phyloP scores from a whole-genome alignment of 2,329 filamentous ascomycete species.

The Rhexocercosporidium sp. region DNA sequence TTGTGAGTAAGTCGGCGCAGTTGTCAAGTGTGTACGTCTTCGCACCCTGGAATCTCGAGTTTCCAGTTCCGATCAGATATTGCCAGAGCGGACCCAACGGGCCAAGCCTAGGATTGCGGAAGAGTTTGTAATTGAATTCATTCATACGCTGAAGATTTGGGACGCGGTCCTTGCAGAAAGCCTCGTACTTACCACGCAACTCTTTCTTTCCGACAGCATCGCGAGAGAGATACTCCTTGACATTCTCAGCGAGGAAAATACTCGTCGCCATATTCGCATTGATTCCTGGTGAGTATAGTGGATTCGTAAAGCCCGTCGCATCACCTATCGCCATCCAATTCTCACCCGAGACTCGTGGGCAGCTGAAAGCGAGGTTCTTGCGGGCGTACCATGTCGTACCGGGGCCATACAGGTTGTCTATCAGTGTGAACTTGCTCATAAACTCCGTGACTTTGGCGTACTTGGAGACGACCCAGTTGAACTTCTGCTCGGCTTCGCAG shows the following conservation, averaged over 20 bases:
- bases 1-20: conserved; percentile 26
- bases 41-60: conserved; percentile 20
- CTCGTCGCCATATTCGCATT: conserved; percentile 29
- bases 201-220: background rate
- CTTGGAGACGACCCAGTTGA: conserved; percentile 35
- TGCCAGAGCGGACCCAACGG: conserved; percentile 35
- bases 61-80: conserved; percentile 31
- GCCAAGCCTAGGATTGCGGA: conserved; percentile 31
- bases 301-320: conserved; percentile 40
- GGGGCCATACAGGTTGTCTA: conserved; percentile 34
- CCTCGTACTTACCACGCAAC: conserved; percentile 25
- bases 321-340: conserved; percentile 41
- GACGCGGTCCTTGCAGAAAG: conserved; percentile 28
- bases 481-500: conserved; percentile 37
- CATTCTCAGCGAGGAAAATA: conserved; percentile 25
- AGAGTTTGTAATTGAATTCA: conserved; percentile 34
- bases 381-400: conserved; percentile 36
- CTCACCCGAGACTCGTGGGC: conserved; percentile 35
- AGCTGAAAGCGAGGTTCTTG: conserved; percentile 30
- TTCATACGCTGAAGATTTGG: conserved; percentile 35
- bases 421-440: conserved; percentile 28
- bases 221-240: conserved; percentile 14
- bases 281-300: conserved; percentile 39
- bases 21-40: conserved; percentile 15
- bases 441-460: conserved; percentile 35